Evolutionary conservation across 106 monocot genomes (phyloP).

Genomic region (Iris macrosiphon): DNA sequence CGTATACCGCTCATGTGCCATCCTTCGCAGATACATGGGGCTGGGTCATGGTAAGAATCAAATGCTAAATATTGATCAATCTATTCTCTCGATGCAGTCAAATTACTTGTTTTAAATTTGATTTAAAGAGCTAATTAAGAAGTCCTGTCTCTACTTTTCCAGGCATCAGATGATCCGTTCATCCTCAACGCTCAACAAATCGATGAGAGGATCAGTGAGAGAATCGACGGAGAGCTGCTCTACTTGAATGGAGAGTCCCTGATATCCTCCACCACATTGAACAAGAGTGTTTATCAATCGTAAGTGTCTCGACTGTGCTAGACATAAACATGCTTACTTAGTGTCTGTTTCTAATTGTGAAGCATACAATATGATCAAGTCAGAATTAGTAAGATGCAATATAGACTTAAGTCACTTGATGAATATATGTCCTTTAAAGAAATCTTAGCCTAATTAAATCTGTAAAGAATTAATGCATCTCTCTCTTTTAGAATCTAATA

Average conservation of each 20-base stretch:
- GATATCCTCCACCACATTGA: conserved; percentile 56
- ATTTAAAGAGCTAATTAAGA: not conserved
- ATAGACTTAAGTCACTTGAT: too few species aligned
- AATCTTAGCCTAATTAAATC: too few species aligned
- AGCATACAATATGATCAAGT: too few species aligned
- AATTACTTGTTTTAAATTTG: not conserved
- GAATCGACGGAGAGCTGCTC: conserved; percentile 43
- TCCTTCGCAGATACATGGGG: conserved; percentile 76
- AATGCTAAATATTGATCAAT: too few species aligned
- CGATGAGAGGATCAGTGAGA: conserved; percentile 35
- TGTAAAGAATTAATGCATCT: too few species aligned
- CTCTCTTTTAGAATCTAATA: too few species aligned
- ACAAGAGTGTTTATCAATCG: conserved; percentile 56
- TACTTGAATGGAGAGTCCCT: conserved; percentile 49
- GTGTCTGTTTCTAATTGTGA: too few species aligned
- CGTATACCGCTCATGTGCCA: conserved; percentile 73
- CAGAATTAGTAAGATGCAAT: too few species aligned
- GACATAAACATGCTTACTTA: not conserved
- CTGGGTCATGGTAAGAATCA: conserved; percentile 78
- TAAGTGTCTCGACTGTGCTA: too few species aligned
- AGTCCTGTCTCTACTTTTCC: not conserved
- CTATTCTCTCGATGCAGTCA: not conserved
- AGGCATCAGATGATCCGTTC: conserved; percentile 65
- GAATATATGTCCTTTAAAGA: too few species aligned
- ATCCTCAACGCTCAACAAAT: conserved; percentile 29